A percentile compares a stretch with the other conserved stretches of the same genome.
phyloP scores from a whole-genome alignment of 371 early-diverging fungal species.

The Rhizopus microsporus region DNA sequence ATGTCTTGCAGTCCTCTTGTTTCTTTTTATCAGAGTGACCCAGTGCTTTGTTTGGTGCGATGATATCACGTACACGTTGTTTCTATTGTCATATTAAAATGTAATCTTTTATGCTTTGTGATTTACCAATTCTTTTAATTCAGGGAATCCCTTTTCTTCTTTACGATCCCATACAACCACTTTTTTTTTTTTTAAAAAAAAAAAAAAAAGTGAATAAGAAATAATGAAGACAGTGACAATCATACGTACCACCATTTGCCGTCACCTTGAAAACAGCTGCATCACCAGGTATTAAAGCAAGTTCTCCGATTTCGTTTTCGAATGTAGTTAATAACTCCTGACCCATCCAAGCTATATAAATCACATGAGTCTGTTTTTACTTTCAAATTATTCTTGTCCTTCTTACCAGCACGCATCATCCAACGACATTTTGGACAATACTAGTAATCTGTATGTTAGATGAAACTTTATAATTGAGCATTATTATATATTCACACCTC shows the following conservation, averaged over 20 bases:
- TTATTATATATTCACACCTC: background rate
- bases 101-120: background rate
- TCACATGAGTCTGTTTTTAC: background rate
- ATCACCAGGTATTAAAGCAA: conserved; percentile 66
- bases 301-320: conserved; percentile 60
- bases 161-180: conserved; percentile 69
- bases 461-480: background rate
- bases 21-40: conserved; percentile 57
- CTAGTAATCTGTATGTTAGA: conserved; percentile 18
- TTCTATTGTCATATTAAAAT: conserved; percentile 38
- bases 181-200: too few species aligned
- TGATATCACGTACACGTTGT: conserved; percentile 64
- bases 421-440: conserved; percentile 52
- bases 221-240: background rate
- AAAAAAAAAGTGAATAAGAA: background rate
- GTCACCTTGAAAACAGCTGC: conserved; percentile 63
- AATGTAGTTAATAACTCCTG: conserved; percentile 74
- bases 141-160: conserved; percentile 65
- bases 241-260: conserved; percentile 54
- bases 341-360: conserved; percentile 62
- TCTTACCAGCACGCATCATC: conserved; percentile 47
- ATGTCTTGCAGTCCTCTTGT: conserved; percentile 18
- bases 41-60: conserved; percentile 68
- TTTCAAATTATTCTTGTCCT: background rate
- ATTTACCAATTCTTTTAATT: conserved; percentile 70